Evolutionary conservation across 2,329 filamentous ascomycete genomes (phyloP).

Genomic region (Hypoxylon sp.): DNA sequence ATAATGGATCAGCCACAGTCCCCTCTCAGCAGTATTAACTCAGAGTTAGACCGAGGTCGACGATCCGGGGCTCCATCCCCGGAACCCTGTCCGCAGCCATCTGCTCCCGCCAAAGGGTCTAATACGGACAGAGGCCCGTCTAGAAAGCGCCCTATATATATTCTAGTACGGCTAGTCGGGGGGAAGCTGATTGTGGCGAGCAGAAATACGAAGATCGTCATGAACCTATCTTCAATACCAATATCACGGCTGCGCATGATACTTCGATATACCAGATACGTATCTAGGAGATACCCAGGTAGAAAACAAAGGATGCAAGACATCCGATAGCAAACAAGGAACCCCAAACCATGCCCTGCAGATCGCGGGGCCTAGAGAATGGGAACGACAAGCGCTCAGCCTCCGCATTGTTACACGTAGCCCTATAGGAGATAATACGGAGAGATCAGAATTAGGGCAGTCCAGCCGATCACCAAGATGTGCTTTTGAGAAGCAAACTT

Average conservation of each 20-base stretch:
- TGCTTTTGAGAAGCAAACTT: neutral
- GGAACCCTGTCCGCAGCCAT: constrained; percentile 42
- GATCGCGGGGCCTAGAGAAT: neutral
- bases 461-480: neutral
- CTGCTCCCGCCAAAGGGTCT: constrained; percentile 18
- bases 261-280: neutral
- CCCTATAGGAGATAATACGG: neutral
- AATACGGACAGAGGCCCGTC: neutral
- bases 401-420: neutral
- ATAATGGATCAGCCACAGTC: constrained; percentile 7
- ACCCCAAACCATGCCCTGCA: neutral
- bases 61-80: constrained; percentile 47
- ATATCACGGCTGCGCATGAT: neutral
- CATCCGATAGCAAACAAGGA: neutral
- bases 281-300: too few relatives aligned
- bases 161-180: neutral
- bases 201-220: neutral
- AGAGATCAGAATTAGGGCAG: neutral
- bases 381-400: neutral
- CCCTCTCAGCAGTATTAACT: neutral
- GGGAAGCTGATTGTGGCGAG: neutral
- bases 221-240: neutral
- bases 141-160: neutral
- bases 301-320: neutral
- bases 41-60: constrained; percentile 39